Conservation (phyloP, 2,329 filamentous ascomycete genomes). For the Thielaviopsis punctulata region DNA sequence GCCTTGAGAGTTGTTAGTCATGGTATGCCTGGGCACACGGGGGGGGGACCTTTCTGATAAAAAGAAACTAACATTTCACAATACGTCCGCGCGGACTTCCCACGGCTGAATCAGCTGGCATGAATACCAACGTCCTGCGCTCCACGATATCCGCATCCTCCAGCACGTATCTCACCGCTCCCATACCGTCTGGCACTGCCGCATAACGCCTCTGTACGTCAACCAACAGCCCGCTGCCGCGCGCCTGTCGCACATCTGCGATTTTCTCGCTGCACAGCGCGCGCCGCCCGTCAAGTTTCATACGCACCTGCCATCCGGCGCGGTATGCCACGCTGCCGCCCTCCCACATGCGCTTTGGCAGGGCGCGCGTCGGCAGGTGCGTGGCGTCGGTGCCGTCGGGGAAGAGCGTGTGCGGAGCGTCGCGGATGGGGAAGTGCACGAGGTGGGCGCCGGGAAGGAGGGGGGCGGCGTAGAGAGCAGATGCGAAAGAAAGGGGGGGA, state of each 20-base stretch:
- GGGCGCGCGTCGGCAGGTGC: slow-evolving; percentile 51
- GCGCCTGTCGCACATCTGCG: slow-evolving; percentile 21
- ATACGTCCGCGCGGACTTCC: slow-evolving; percentile 12
- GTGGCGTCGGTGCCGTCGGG: slow-evolving; percentile 71
- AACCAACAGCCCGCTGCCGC: slow-evolving; percentile 26
- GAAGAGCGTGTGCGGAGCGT: slow-evolving; percentile 44
- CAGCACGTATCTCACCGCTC: slow-evolving; percentile 9
- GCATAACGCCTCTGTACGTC: slow-evolving; percentile 32
- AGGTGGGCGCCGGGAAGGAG: slow-evolving; percentile 25
- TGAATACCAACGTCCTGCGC: slow-evolving; percentile 34
- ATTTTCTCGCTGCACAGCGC: slow-evolving; percentile 31
- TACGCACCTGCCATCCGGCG: slow-evolving; percentile 15
- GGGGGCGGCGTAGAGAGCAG: slow-evolving; percentile 7
- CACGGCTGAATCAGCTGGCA: slow-evolving; percentile 21
- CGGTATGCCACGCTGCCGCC: slow-evolving; percentile 53
- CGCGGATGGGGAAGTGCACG: slow-evolving; percentile 66
- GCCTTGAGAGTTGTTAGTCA: background rate
- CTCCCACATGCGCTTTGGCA: slow-evolving; percentile 71
- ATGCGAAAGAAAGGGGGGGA: slow-evolving; percentile 10
- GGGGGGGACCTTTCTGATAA: no score
- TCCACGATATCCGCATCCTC: slow-evolving; percentile 24
- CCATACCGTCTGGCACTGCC: slow-evolving; percentile 13
- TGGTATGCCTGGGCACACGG: background rate
- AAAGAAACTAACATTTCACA: slow-evolving; percentile 17
- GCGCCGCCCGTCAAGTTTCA: slow-evolving; percentile 24